Conservation (phyloP, 2,329 filamentous ascomycete species). For the Aschersonia sp. region DNA sequence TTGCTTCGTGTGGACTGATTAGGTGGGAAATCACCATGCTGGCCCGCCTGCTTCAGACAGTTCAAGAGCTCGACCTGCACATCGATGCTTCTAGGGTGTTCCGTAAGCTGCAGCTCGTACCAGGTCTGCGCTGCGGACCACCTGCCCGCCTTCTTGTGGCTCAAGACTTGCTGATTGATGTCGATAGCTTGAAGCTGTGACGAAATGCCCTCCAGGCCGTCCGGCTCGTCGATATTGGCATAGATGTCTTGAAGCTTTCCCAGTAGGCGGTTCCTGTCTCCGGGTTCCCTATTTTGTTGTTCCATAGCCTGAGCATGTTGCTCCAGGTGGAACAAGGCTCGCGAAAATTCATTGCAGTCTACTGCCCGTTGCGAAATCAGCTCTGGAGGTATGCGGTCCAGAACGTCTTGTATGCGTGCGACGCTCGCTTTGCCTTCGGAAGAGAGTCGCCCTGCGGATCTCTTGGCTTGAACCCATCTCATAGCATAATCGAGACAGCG, state of each 20-base stretch:
- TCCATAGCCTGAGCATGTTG: conserved; percentile 56
- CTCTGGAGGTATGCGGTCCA: conserved; percentile 56
- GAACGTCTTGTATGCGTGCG: conserved; percentile 31
- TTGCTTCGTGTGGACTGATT: not conserved
- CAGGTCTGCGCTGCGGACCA: conserved; percentile 95
- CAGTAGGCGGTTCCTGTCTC: conserved; percentile 51
- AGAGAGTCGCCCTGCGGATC: conserved; percentile 14
- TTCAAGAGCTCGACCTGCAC: conserved; percentile 72
- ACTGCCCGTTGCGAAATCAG: conserved; percentile 68
- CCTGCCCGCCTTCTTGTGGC: conserved; percentile 81
- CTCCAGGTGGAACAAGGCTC: conserved; percentile 89
- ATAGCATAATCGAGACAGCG: conserved; percentile 82
- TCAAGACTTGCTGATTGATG: conserved; percentile 83
- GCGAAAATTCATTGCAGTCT: conserved; percentile 86
- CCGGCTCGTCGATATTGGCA: conserved; percentile 92
- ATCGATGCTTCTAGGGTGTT: conserved; percentile 62
- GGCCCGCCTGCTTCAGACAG: conserved; percentile 89
- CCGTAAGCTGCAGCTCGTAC: conserved; percentile 83
- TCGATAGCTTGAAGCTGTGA: conserved; percentile 76
- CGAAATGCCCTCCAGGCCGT: conserved; percentile 90
- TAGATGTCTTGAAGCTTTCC: conserved; percentile 85
- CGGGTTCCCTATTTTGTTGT: conserved; percentile 27
- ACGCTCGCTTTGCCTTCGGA: conserved; percentile 31
- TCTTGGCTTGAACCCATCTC: conserved; percentile 72
- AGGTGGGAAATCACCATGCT: conserved; percentile 51